phyloP scores from a whole-genome alignment of 148 eudicot species.

The Heliosperma pusillum region DNA sequence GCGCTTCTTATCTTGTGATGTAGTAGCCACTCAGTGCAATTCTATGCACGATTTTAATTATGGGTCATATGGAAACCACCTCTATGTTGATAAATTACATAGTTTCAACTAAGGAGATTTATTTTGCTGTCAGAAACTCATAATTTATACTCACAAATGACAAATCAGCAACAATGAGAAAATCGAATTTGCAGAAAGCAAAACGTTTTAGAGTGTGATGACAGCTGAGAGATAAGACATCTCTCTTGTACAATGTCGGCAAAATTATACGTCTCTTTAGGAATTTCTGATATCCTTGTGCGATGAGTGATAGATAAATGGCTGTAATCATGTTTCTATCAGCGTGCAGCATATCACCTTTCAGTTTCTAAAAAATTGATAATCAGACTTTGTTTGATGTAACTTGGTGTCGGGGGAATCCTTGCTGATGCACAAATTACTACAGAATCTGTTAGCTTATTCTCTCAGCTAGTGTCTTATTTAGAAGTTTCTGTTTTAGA shows the following conservation, averaged over 20 bases:
- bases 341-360: neutral
- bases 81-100: too few species aligned
- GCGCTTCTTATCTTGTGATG: too few species aligned
- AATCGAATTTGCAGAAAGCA: neutral
- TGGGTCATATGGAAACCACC: too few species aligned
- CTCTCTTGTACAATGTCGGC: neutral
- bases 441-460: neutral
- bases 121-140: neutral
- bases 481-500: neutral
- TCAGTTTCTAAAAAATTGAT: neutral
- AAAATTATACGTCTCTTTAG: neutral
- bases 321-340: neutral
- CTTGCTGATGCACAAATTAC: neutral
- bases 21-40: too few species aligned
- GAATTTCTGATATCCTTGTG: neutral
- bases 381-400: neutral
- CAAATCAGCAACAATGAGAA: neutral
- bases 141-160: neutral
- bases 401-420: neutral
- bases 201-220: neutral
- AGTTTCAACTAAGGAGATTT: too few species aligned
- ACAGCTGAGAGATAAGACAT: neutral
- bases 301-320: neutral
- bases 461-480: neutral
- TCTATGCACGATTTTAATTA: too few species aligned